phyloP scores from a whole-genome alignment of 768 basidiomycete genomes.

The Pulveroboletus sp. region DNA sequence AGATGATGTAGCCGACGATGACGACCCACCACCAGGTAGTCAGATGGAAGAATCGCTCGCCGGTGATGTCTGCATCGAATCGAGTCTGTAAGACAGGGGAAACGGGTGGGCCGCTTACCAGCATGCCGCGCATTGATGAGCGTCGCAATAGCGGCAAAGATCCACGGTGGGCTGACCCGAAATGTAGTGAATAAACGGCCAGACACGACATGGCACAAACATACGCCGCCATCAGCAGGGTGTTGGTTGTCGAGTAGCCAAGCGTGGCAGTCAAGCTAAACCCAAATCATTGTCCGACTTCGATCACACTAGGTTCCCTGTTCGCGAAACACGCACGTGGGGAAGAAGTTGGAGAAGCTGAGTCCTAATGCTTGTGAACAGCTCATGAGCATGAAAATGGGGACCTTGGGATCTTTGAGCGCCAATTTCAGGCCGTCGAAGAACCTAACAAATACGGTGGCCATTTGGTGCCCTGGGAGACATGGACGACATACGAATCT shows the following conservation, averaged over 20 bases:
- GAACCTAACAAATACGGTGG: constrained; percentile 5
- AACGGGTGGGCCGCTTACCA: constrained; percentile 24
- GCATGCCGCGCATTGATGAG: constrained; percentile 56
- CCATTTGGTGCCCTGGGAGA: background rate
- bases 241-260: constrained; percentile 57
- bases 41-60: constrained; percentile 63
- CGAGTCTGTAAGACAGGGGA: background rate
- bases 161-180: constrained; percentile 53
- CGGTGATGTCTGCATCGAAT: constrained; percentile 42
- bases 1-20: constrained; percentile 59
- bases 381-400: constrained; percentile 49
- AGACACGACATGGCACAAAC: constrained; percentile 13
- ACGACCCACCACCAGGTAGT: constrained; percentile 54
- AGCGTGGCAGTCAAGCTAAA: constrained; percentile 53
- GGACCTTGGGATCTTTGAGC: constrained; percentile 32
- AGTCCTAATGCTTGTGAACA: constrained; percentile 51
- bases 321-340: constrained; percentile 33
- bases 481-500: constrained; percentile 45
- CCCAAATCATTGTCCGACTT: background rate
- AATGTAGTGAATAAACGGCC: background rate
- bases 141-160: constrained; percentile 46
- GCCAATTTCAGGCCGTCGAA: constrained; percentile 34
- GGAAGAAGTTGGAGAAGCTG: constrained; percentile 61
- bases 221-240: constrained; percentile 55
- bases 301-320: background rate